A percentile compares a stretch with the other conserved stretches of the same genome.
phyloP scores from a whole-genome alignment of 2,329 filamentous ascomycete species.

The Xylaria polymorpha region DNA sequence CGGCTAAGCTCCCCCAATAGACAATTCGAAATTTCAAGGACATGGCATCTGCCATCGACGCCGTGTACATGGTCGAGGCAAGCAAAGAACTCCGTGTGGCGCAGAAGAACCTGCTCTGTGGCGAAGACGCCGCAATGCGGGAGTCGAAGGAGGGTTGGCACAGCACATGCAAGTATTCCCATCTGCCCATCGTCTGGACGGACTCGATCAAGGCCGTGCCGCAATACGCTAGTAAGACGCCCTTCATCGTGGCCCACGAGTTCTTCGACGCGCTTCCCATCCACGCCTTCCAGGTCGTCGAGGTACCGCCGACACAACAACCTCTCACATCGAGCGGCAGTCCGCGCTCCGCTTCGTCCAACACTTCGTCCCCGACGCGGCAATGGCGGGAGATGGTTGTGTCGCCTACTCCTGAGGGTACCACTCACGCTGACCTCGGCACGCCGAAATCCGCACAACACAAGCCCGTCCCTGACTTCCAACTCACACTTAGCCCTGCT shows the following conservation, averaged over 20 bases:
- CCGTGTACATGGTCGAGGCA: slow-evolving; percentile 96
- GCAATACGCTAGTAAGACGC: slow-evolving; percentile 74
- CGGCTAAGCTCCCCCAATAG: slow-evolving; percentile 56
- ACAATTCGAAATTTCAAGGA: slow-evolving; percentile 85
- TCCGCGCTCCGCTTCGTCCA: slow-evolving; percentile 59
- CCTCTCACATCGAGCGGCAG: slow-evolving; percentile 58
- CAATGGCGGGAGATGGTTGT: slow-evolving; percentile 90
- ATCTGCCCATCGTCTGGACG: slow-evolving; percentile 85
- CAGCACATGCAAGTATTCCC: slow-evolving; percentile 79
- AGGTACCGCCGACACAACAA: slow-evolving; percentile 57
- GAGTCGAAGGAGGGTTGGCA: slow-evolving; percentile 79
- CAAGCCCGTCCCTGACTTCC: slow-evolving; percentile 81
- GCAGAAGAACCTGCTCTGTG: slow-evolving; percentile 86
- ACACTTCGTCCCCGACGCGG: slow-evolving; percentile 52
- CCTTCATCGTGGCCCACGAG: slow-evolving; percentile 96
- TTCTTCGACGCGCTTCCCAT: slow-evolving; percentile 99
- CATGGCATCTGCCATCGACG: slow-evolving; percentile 80
- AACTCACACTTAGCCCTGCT: slow-evolving; percentile 79
- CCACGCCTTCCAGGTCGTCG: slow-evolving; percentile 87
- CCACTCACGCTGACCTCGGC: slow-evolving; percentile 64
- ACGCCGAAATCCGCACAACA: slow-evolving; percentile 64
- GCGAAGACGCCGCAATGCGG: slow-evolving; percentile 71
- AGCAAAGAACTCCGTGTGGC: slow-evolving; percentile 79
- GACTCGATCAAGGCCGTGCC: slow-evolving; percentile 89
- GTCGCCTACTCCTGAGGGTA: slow-evolving; percentile 69